Base-by-base conservation (phyloP, 306 rosid species). In the Benincasa hispida region DNA sequence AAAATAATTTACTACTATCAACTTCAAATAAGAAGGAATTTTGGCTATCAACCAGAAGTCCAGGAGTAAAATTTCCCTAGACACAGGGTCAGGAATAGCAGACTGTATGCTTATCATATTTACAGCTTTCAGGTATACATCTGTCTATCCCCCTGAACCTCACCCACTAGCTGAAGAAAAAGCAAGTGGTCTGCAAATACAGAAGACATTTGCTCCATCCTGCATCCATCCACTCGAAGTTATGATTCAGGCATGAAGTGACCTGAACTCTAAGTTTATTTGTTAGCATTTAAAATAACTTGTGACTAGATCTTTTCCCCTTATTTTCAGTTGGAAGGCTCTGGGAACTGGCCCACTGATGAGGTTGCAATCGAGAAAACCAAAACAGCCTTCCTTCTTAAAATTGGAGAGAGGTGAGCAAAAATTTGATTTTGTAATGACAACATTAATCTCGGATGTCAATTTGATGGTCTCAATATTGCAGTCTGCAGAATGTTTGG, bases 281-380 rank as follows among this genome's bases (percentile, higher is more conserved):
- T 62, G 21, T 17, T 42, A 35, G 18, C 2, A 24, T 24, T 75
- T 74, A 19, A 50, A 75, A 74, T 76, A 84, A 61, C 66, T 83
- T 79, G 59, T 27, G 76, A 72, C 59, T 54, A 63, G 68, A 34
- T 54, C 77, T 78, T 86, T 66, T 21, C 35, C 76, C 59, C 69
- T 28, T 60, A 41, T 63, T 41, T 77, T 63, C 84, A 94, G 99
- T 81, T 94, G 82, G 97, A 94, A 87, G 97, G 99, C 78, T 94
- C 99, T 62, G 99, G 97, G 76, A 90, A 89, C 84, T 94, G 99
- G 99, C 97, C 99, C 70, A 87, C 87, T 90, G 96, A 94, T 89
- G 99, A 91, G 73, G 78, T 81, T 8, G 96, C 99, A 0, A 86
- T 94, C 73, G 97, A 92, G 77, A 94, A 90, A 79, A 89, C 94